Percentiles rank a stretch among this genome's conserved stretches.
These are phyloP conservation scores for Podaxis mareebaensis DNA, from an alignment of 768 basidiomycete species.

Conservation along the genomic window DNA sequence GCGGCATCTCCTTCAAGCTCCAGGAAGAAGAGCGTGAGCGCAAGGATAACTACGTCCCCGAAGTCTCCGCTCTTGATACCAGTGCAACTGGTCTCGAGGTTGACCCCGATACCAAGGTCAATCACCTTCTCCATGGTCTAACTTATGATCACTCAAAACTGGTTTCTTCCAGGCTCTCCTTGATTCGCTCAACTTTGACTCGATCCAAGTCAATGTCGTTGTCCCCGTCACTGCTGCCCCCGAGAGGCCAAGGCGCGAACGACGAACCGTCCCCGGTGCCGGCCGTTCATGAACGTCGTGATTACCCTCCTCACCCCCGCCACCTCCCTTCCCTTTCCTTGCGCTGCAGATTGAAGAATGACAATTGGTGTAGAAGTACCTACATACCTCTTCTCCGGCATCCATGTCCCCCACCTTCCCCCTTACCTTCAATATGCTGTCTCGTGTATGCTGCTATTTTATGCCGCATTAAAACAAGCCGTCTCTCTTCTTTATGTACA, in stretches of 20 bases:
- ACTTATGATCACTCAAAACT: neutral
- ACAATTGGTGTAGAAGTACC: neutral
- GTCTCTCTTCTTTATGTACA: neutral
- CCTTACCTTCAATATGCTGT: neutral
- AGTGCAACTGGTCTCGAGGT: slow-evolving; percentile 75
- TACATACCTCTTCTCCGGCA: too few species aligned
- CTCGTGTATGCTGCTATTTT: neutral
- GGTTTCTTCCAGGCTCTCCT: slow-evolving; percentile 69
- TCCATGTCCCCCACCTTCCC: neutral
- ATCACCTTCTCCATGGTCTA: slow-evolving; percentile 24
- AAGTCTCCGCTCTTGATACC: slow-evolving; percentile 93
- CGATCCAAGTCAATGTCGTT: slow-evolving; percentile 75
- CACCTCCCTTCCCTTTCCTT: neutral
- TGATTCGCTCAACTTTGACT: slow-evolving; percentile 90
- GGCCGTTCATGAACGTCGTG: slow-evolving; percentile 35
- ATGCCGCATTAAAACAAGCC: neutral
- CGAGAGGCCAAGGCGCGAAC: slow-evolving; percentile 76
- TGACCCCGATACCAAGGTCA: slow-evolving; percentile 91
- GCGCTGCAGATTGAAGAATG: neutral
- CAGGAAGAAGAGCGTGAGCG: slow-evolving; percentile 99
- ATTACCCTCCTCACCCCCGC: neutral
- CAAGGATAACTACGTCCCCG: slow-evolving; percentile 99
- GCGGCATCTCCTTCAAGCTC: slow-evolving; percentile 99
- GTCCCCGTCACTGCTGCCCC: slow-evolving; percentile 61
- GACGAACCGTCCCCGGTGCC: slow-evolving; percentile 82